phyloP scores from a whole-genome alignment of 2,329 filamentous ascomycete genomes.

The Arachnopeziza araneosa region DNA sequence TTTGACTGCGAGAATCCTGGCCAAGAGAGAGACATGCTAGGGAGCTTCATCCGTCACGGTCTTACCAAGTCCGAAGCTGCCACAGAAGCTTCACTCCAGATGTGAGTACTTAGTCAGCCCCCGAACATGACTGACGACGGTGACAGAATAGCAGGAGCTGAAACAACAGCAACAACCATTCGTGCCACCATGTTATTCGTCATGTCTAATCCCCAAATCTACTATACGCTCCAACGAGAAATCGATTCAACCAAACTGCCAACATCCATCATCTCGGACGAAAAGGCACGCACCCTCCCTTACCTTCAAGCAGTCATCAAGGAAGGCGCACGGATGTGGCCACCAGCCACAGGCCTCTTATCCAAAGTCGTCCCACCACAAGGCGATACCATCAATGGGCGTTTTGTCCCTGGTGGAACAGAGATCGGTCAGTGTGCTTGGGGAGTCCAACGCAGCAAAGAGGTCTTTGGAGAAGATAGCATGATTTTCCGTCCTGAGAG shows the following conservation, averaged over 20 bases:
- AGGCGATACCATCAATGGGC: slow-evolving; percentile 11
- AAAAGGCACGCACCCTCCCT: slow-evolving; percentile 35
- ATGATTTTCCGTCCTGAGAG: slow-evolving; percentile 42
- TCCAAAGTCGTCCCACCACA: slow-evolving; percentile 13
- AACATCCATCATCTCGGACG: slow-evolving; percentile 23
- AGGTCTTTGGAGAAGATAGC: slow-evolving; percentile 35
- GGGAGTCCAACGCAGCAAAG: slow-evolving; percentile 31
- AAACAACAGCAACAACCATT: slow-evolving; percentile 51
- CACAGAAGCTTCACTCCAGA: slow-evolving; percentile 19
- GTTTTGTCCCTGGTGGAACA: slow-evolving; percentile 12
- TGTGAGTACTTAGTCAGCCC: slow-evolving; percentile 8
- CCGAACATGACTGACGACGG: neutral
- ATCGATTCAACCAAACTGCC: slow-evolving; percentile 31
- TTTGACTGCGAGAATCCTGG: slow-evolving; percentile 38
- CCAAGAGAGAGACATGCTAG: slow-evolving; percentile 47
- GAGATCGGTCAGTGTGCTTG: slow-evolving; percentile 32
- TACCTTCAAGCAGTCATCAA: slow-evolving; percentile 47
- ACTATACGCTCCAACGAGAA: slow-evolving; percentile 41
- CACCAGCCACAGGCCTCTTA: slow-evolving; percentile 34
- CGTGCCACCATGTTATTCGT: slow-evolving; percentile 48
- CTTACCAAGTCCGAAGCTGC: slow-evolving; percentile 13
- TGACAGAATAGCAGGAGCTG: slow-evolving; percentile 31
- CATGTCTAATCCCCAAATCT: slow-evolving; percentile 43
- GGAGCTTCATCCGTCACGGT: slow-evolving; percentile 43
- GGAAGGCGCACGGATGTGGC: slow-evolving; percentile 42